These are phyloP conservation scores for Citrullus mucosospermus DNA, from an alignment of 306 rosid genomes.

Conservation along the genomic window DNA sequence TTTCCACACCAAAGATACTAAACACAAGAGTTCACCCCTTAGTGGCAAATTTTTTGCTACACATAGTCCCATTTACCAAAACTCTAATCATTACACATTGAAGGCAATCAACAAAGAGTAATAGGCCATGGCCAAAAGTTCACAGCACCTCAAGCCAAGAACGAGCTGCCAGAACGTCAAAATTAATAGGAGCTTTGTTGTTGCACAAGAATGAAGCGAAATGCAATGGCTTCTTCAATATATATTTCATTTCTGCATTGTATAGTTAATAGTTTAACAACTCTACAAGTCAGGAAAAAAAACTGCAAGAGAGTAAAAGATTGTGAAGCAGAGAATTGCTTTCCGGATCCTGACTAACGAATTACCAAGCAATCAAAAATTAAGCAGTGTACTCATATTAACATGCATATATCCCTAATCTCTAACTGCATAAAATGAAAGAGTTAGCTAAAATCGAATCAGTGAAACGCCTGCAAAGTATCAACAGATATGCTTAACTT, in stretches of 20 bases:
- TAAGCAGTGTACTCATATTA: background rate
- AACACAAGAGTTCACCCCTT: too few species aligned
- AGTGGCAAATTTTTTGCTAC: too few species aligned
- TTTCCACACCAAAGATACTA: too few species aligned
- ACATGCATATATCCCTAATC: background rate
- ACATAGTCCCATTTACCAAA: too few species aligned
- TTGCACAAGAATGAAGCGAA: background rate
- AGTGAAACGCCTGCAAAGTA: background rate
- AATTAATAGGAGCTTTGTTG: background rate
- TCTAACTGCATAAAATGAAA: background rate
- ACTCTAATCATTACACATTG: background rate
- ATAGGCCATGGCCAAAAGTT: too few species aligned
- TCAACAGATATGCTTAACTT: background rate
- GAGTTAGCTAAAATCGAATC: constrained; percentile 12
- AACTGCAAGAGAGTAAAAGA: background rate
- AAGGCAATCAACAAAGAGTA: background rate
- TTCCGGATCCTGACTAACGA: background rate
- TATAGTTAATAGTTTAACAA: background rate
- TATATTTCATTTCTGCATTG: background rate
- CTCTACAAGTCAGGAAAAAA: background rate
- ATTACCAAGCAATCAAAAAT: background rate
- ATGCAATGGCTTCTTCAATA: background rate
- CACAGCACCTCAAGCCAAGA: background rate
- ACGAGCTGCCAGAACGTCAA: background rate
- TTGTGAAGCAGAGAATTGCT: background rate